Evolutionary conservation across 108 stramenopile species (phyloP).

Genomic region (Aureococcus anophagefferens): DNA sequence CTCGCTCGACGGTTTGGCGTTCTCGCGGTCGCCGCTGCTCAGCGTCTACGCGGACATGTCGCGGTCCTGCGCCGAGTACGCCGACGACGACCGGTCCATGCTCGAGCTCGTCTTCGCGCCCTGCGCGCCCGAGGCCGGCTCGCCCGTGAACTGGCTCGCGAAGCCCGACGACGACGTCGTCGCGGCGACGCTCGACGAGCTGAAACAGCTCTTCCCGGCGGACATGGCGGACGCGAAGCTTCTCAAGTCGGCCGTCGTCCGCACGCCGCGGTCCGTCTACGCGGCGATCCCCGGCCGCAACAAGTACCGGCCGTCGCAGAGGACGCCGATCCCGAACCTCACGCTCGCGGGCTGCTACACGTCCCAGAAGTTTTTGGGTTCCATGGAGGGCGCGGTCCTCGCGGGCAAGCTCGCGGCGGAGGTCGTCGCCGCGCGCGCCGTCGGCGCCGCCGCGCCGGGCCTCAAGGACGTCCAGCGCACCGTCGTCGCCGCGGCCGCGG

Average conservation of each 20-base stretch:
- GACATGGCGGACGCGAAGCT: slow-evolving; percentile 47
- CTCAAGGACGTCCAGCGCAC: background rate
- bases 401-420: slow-evolving; percentile 55
- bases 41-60: slow-evolving; percentile 68
- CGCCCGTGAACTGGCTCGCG: slow-evolving; percentile 36
- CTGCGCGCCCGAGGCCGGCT: slow-evolving; percentile 19
- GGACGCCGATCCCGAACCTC: slow-evolving; percentile 41
- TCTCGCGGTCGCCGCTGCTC: slow-evolving; percentile 51
- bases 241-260: slow-evolving; percentile 52
- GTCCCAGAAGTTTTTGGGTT: slow-evolving; percentile 53
- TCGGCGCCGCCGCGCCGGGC: background rate
- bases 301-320: slow-evolving; percentile 39
- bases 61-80: slow-evolving; percentile 54
- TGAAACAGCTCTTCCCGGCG: slow-evolving; percentile 52
- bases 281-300: slow-evolving; percentile 53
- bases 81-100: slow-evolving; percentile 50
- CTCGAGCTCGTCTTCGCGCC: slow-evolving; percentile 68
- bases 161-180: slow-evolving; percentile 42
- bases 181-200: slow-evolving; percentile 55
- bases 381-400: slow-evolving; percentile 61
- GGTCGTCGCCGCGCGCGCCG: slow-evolving; percentile 24
- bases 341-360: slow-evolving; percentile 47
- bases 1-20: slow-evolving; percentile 52
- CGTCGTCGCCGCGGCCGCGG: background rate
- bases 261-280: slow-evolving; percentile 55